These are phyloP conservation scores for Colletotrichum melonis DNA, from an alignment of 2,329 filamentous ascomycete genomes.

Conservation along the genomic window DNA sequence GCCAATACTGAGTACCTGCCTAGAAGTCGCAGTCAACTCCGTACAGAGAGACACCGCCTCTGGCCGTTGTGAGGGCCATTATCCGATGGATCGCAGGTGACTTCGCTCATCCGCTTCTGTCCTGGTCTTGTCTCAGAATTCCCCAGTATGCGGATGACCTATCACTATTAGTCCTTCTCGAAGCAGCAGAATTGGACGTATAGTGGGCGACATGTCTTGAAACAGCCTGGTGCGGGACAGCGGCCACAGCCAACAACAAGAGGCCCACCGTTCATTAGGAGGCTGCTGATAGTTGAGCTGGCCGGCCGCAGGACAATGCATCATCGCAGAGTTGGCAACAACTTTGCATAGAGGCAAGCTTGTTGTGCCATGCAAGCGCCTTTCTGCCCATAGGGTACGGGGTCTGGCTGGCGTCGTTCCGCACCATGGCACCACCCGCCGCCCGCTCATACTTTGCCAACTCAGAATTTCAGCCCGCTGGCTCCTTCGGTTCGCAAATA, in stretches of 20 bases:
- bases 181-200: conserved; percentile 30
- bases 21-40: not conserved
- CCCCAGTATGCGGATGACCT: conserved; percentile 16
- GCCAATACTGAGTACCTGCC: too few relatives aligned
- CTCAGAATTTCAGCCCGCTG: not conserved
- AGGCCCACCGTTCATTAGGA: not conserved
- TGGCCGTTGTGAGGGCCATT: conserved; percentile 11
- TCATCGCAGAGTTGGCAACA: not conserved
- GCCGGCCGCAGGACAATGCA: not conserved
- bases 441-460: not conserved
- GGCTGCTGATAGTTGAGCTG: not conserved
- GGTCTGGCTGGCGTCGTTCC: conserved; percentile 4
- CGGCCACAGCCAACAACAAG: conserved; percentile 15
- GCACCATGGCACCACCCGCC: conserved; percentile 6
- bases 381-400: not conserved
- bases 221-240: conserved; percentile 29
- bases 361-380: conserved; percentile 9
- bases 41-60: not conserved
- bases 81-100: conserved; percentile 1
- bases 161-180: conserved; percentile 2
- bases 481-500: not conserved
- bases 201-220: conserved; percentile 22
- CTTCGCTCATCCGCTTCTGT: conserved; percentile 27
- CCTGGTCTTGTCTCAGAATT: conserved; percentile 33
- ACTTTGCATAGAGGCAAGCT: not conserved